These are phyloP conservation scores for Colletotrichum sp. DNA, from an alignment of 2,329 filamentous ascomycete genomes.

Conservation along the genomic window DNA sequence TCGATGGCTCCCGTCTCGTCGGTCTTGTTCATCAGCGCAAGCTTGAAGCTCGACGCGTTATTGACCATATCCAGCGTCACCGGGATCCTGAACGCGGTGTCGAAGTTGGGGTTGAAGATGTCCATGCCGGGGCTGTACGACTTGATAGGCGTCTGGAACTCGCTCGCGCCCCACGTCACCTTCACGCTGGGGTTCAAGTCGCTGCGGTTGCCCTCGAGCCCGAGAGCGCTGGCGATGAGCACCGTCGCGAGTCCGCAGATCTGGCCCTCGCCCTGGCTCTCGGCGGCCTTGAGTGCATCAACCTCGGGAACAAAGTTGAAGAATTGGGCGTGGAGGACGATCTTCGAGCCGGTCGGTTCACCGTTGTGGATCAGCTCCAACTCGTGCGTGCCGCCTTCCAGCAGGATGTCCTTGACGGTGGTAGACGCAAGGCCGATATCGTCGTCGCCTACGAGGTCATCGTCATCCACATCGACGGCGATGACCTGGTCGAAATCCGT, in stretches of 20 bases:
- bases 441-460: constrained; percentile 46
- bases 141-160: constrained; percentile 46
- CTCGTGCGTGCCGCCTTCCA: constrained; percentile 45
- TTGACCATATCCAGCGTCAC: constrained; percentile 34
- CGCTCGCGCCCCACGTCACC: constrained; percentile 44
- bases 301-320: constrained; percentile 43
- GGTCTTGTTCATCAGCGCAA: constrained; percentile 38
- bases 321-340: constrained; percentile 44
- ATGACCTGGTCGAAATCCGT: constrained; percentile 49
- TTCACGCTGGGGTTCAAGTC: constrained; percentile 50
- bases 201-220: constrained; percentile 46
- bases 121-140: constrained; percentile 48
- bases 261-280: constrained; percentile 28
- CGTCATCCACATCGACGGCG: constrained; percentile 45
- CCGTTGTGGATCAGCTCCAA: constrained; percentile 42
- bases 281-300: constrained; percentile 32
- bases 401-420: constrained; percentile 44
- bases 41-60: constrained; percentile 32
- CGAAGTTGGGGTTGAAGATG: constrained; percentile 53
- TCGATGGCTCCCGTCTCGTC: constrained; percentile 37
- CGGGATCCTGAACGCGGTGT: constrained; percentile 48
- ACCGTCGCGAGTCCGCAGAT: constrained; percentile 46
- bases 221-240: constrained; percentile 45
- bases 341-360: constrained; percentile 36
- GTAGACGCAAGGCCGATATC: constrained; percentile 47